Evolutionary conservation across 106 monocot genomes (phyloP), one percentile per base, ranked within the genome.

Genomic region (Amphibolis antarctica): DNA sequence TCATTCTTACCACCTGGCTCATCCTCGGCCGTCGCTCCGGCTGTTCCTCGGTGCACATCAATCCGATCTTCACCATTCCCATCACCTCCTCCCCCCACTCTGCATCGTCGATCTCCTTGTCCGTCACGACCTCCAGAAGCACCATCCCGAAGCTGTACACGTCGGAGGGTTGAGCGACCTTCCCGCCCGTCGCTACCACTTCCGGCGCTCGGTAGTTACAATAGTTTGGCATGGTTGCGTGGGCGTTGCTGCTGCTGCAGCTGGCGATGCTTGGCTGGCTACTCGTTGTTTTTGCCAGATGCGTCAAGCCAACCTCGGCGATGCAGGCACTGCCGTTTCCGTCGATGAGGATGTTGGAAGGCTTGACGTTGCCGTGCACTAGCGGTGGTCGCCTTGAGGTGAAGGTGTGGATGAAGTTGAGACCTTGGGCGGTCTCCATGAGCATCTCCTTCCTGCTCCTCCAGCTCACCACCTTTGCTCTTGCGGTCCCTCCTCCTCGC

Each of bases 71-170:
- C 44, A 69, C 69, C 60, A 69, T 50, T 26, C 22, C 47, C 46
- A 69, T 60, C 59, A 60, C 60, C 60, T 69, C 69, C 46, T 45
- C 69, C 75, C 84, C 86, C 92, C 86, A 87, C 67, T 92, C 86
- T 23, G 4, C 60, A 12, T 49, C 60, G 0, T 28, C 59, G 42
- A 68, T 68, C 69, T 57, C 67, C 25, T 76, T 76, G 11, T 57
- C 71, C 25, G 72, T 76, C 58, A 76, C 72, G 58, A 80, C 71
- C 23, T 80, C 75, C 63, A 80, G 31, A 3, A 80, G 51, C 56
- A 80, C 76, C 76, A 80, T 72, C 7, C 81, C 76, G 27, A 81
- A 81, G 52, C 76, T 69, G 46, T 77, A 81, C 9, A 77, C 76
- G 44, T 80, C 80, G 0, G 80, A 75, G 21, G 66, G 68, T 71